A percentile compares a stretch with the other conserved stretches of the same genome.
phyloP scores from a whole-genome alignment of 2,329 filamentous ascomycete genomes.

The Hymenotorrendiella dingleyae region DNA sequence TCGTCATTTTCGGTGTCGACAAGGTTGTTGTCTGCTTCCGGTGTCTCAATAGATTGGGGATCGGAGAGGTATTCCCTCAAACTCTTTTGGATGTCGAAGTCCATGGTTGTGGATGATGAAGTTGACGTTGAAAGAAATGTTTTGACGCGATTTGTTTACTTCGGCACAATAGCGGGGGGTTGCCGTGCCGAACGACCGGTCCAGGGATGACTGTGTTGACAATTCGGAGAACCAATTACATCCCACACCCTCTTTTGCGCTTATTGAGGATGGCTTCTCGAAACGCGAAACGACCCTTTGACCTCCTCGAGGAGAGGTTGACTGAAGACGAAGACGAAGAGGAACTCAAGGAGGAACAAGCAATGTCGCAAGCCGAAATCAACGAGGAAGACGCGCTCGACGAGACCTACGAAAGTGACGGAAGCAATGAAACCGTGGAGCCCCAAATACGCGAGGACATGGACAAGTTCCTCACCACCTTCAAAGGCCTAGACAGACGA shows the following conservation, averaged over 20 bases:
- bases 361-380: constrained; percentile 34
- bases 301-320: constrained; percentile 35
- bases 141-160: constrained; percentile 28
- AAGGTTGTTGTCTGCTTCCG: constrained; percentile 77
- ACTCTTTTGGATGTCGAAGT: constrained; percentile 93
- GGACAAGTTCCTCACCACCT: constrained; percentile 72
- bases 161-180: constrained; percentile 16
- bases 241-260: no score
- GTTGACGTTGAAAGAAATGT: constrained; percentile 13
- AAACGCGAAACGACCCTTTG: constrained; percentile 30
- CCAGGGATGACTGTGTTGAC: constrained; percentile 25
- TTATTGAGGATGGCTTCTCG: no score
- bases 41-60: constrained; percentile 73
- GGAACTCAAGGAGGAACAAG: constrained; percentile 33
- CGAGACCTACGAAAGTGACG: constrained; percentile 46
- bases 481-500: constrained; percentile 74
- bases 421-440: constrained; percentile 57
- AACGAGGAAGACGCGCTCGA: constrained; percentile 30
- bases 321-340: constrained; percentile 33
- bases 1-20: constrained; percentile 91
- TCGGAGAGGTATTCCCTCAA: constrained; percentile 97
- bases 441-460: constrained; percentile 76
- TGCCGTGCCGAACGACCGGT: no score
- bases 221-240: no score
- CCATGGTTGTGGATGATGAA: constrained; percentile 55